phyloP scores from a whole-genome alignment of 108 stramenopile genomes.

The Cyclotella sp. region DNA sequence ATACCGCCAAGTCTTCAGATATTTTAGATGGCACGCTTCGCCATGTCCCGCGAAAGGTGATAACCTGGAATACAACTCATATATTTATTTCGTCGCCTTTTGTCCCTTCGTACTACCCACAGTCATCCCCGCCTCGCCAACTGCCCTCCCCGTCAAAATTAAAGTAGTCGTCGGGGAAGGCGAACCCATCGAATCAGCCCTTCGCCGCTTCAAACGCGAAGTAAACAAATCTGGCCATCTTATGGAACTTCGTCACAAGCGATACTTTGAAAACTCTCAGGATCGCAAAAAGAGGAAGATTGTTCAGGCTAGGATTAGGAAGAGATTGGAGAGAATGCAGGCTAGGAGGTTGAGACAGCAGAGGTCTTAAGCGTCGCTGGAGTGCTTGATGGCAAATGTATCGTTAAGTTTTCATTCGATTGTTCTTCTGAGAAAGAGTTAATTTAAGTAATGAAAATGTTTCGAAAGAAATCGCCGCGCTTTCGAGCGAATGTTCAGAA shows the following conservation, averaged over 20 bases:
- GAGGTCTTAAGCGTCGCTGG: slow-evolving; percentile 22
- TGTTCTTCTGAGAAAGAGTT: too few relatives aligned
- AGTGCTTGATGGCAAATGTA: not conserved
- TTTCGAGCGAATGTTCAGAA: too few relatives aligned
- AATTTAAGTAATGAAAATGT: too few relatives aligned
- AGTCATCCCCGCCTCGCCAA: not conserved
- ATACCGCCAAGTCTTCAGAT: too few relatives aligned
- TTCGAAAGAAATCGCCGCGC: too few relatives aligned
- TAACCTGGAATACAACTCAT: too few relatives aligned
- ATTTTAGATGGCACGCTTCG: too few relatives aligned
- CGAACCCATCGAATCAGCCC: slow-evolving; percentile 87
- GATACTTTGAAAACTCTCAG: slow-evolving; percentile 90
- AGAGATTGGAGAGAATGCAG: slow-evolving; percentile 90
- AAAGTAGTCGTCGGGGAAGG: slow-evolving; percentile 82
- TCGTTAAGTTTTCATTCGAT: not conserved
- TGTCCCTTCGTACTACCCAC: too few relatives aligned
- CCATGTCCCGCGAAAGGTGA: too few relatives aligned
- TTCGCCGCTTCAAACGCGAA: slow-evolving; percentile 92
- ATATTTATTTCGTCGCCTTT: too few relatives aligned
- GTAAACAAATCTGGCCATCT: slow-evolving; percentile 92
- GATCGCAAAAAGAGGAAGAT: slow-evolving; percentile 91
- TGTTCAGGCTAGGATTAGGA: slow-evolving; percentile 85
- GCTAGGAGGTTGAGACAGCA: slow-evolving; percentile 71
- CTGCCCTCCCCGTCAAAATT: slow-evolving; percentile 43
- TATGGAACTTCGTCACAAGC: slow-evolving; percentile 87